These are phyloP conservation scores for Podila horticola DNA, from an alignment of 192 early-diverging fungal species.

Conservation along the genomic window DNA sequence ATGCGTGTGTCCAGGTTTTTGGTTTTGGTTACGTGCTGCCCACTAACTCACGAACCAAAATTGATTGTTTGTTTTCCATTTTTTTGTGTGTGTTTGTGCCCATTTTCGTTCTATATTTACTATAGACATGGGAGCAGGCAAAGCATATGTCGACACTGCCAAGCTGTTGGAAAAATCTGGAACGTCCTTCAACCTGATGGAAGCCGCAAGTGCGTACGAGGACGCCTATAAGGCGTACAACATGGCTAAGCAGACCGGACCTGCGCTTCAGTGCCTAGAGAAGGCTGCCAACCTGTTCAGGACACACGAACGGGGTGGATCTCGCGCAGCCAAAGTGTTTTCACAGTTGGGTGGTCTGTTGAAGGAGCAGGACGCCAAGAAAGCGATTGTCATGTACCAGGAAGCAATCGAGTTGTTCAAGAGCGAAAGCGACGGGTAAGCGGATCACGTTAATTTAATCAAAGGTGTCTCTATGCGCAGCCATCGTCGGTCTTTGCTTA, in stretches of 20 bases:
- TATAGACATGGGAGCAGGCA: constrained; percentile 40
- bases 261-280: constrained; percentile 37
- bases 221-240: constrained; percentile 54
- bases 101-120: neutral
- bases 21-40: neutral
- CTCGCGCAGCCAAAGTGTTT: constrained; percentile 31
- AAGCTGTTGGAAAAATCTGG: constrained; percentile 46
- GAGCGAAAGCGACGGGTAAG: constrained; percentile 51
- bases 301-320: constrained; percentile 40
- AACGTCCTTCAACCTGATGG: constrained; percentile 37
- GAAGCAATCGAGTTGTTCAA: constrained; percentile 48
- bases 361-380: constrained; percentile 20
- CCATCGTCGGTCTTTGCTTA: neutral
- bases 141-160: constrained; percentile 39
- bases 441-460: neutral
- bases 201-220: constrained; percentile 55
- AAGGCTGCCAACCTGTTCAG: constrained; percentile 34
- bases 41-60: neutral
- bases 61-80: neutral
- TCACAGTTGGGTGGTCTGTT: constrained; percentile 21
- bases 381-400: constrained; percentile 26
- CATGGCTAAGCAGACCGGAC: constrained; percentile 40
- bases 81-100: too few species aligned
- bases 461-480: neutral
- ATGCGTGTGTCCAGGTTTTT: neutral